Base-by-base conservation (phyloP, 1,139 yeast genomes). In the Candida mesenterica region DNA sequence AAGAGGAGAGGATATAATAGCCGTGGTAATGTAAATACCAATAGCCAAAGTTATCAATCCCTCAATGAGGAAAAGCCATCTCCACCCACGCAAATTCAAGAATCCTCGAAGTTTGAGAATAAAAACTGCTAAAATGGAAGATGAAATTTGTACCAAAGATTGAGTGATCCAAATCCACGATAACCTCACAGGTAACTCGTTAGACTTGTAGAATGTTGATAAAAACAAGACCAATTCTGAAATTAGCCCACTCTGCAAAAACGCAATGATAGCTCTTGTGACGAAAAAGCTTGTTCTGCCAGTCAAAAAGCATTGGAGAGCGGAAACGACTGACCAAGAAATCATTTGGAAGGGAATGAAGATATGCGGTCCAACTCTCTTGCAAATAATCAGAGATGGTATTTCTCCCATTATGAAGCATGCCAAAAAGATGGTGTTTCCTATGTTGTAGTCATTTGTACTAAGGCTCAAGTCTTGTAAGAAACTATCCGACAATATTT, bases 1-100 rank as follows among this genome's bases (percentile, higher is more conserved):
- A 68, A 32, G 27, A 4, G 42, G 42, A 15, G 37, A 30, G 3
- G 50, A 48, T 4, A 44, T 36, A 15, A 43, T 35, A 25, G 38
- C 39, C 18, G 27, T 35, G 20, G 36, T 42, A n/a, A 53, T 43
- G 24, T 42, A 41, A 3, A 47, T 30, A 4, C 53, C 55, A 26
- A 50, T 42, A 10, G 26, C 27, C 30, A 47, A 34, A 15, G 88
- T 76, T 24, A 81, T 62, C 30, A 77, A 53, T 4, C 82, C 83
- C 53, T 82, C 88, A 38, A 82, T 68, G 38, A 82, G 71, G 49
- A 78, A 82, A 58, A 79, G 76, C 87, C 88, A 82, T 59, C 80
- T 69, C 88, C 88, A 82, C 10, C 85, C 79, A 24, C 40, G 45
- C 30, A 39, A 39, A 32, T 45, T 45, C 13, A 42, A 46, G 8